Conservation (phyloP, 805 yeast genomes). For the Kurtzmaniella cleridarum region DNA sequence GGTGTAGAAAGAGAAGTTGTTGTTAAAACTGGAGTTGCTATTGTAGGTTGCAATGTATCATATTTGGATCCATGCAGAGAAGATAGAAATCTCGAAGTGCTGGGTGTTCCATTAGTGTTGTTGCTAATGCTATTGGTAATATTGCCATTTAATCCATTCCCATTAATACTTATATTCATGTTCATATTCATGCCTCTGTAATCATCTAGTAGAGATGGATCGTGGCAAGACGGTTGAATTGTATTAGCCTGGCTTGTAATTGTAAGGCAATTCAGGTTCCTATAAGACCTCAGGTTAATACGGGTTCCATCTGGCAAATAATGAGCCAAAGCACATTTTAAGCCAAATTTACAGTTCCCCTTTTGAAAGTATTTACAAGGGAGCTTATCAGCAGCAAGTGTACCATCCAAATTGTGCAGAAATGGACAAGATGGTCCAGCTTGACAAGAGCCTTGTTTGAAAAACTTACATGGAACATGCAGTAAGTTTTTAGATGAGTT, state of each 20-base stretch:
- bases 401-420: conserved; percentile 64
- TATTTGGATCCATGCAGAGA: background rate
- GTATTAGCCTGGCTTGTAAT: conserved; percentile 2
- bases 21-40: background rate
- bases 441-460: conserved; percentile 86
- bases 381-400: conserved; percentile 44
- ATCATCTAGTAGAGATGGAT: conserved; percentile 3
- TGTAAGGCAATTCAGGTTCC: background rate
- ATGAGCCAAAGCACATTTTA: conserved; percentile 92
- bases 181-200: conserved; percentile 3
- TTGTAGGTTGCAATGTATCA: background rate
- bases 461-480: conserved; percentile 96
- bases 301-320: conserved; percentile 84
- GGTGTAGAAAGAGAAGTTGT: conserved; percentile 1
- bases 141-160: background rate
- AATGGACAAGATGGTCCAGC: conserved; percentile 93
- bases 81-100: background rate
- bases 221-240: background rate
- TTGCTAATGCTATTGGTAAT: background rate
- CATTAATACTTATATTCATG: background rate
- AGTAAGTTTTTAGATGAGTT: conserved; percentile 50
- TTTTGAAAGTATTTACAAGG: conserved; percentile 92
- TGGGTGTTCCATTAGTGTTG: background rate
- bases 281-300: conserved; percentile 44
- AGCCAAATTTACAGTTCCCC: conserved; percentile 96